Evolutionary conservation across 257 asterid genomes (phyloP), one percentile per base, ranked within the genome.

Genomic region (Petunia axillaris): DNA sequence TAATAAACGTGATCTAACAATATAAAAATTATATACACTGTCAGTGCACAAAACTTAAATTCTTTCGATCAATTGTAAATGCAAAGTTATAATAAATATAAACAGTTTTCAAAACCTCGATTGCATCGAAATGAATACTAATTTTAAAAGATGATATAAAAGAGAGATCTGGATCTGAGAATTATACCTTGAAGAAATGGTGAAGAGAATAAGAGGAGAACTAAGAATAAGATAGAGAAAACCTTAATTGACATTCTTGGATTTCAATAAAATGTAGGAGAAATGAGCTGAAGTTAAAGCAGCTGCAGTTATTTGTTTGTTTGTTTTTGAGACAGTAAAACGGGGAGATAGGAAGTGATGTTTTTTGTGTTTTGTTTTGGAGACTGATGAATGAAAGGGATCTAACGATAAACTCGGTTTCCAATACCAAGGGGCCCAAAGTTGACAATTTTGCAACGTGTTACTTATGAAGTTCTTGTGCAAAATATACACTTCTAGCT

Each of bases 131-230:
- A 5, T 71, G 44, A 50, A 73, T 10, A 25, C 4, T 64, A 64
- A 52, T 16, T 39, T 48, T 64, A 50, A 53, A 48, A 65, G 54
- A 63, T 78, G 25, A 52, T 37, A 78, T 4, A 79, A 3, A 43
- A 15, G 39, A 66, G 58, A 52, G 73, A 48, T 55, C 67, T 73
- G 78, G 46, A 73, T 73, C 44, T 73, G 78, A 50, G 78, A 6
- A 11, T 10, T 62, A 13, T 48, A 73, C 78, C 78, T 73, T 73
- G 78, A 73, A 73, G 14, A 36, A 73, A 73, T 50, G 48, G 1
- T 11, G 78, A 6, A 73, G 78, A 73, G 13, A 73, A 36, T 35
- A 73, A 46, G 1, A 73, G 41, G 63, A 73, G 14, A 35, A 36
- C 1, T 1, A 73, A 36, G 14, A 73, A 25, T 25, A 25, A 52